Evolutionary conservation across 192 early-diverging fungal species (phyloP).

Genomic region (Umbelopsis vinacea): DNA sequence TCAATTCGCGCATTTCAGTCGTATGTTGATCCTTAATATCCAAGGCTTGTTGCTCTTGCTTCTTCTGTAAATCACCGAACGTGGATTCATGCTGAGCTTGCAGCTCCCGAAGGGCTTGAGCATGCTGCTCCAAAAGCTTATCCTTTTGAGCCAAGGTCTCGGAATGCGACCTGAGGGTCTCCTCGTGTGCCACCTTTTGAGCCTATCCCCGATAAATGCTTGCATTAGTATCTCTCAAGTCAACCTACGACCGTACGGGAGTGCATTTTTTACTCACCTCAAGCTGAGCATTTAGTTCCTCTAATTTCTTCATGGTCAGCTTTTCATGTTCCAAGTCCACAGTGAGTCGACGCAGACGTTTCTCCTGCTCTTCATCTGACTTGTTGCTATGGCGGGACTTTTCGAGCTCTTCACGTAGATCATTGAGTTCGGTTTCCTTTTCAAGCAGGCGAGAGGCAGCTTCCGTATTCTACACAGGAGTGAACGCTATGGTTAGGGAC

Average conservation of each 20-base stretch:
- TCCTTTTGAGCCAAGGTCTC: slow-evolving; percentile 39
- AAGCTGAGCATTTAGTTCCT: slow-evolving; percentile 39
- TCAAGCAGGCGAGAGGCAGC: slow-evolving; percentile 29
- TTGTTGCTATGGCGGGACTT: slow-evolving; percentile 27
- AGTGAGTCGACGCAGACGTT: slow-evolving; percentile 37
- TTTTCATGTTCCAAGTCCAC: slow-evolving; percentile 40
- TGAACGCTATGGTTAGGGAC: neutral
- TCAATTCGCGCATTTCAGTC: slow-evolving; percentile 16
- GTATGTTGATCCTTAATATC: slow-evolving; percentile 19
- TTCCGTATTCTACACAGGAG: slow-evolving; percentile 30
- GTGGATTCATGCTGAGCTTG: slow-evolving; percentile 26
- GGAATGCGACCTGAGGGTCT: slow-evolving; percentile 27
- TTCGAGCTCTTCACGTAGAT: slow-evolving; percentile 29
- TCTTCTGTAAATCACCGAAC: slow-evolving; percentile 22
- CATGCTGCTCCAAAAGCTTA: slow-evolving; percentile 23
- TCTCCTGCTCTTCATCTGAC: slow-evolving; percentile 30
- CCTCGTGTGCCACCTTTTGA: slow-evolving; percentile 42
- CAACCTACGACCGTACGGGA: no score
- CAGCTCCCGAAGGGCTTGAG: slow-evolving; percentile 29
- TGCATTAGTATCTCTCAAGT: no score
- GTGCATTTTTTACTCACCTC: slow-evolving; percentile 25
- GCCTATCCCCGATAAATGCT: neutral
- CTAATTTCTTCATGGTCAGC: slow-evolving; percentile 40
- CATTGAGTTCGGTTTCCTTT: slow-evolving; percentile 36
- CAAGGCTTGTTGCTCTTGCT: slow-evolving; percentile 20